Evolutionary conservation across 805 yeast species (phyloP).

Genomic region (Candida boleticola): DNA sequence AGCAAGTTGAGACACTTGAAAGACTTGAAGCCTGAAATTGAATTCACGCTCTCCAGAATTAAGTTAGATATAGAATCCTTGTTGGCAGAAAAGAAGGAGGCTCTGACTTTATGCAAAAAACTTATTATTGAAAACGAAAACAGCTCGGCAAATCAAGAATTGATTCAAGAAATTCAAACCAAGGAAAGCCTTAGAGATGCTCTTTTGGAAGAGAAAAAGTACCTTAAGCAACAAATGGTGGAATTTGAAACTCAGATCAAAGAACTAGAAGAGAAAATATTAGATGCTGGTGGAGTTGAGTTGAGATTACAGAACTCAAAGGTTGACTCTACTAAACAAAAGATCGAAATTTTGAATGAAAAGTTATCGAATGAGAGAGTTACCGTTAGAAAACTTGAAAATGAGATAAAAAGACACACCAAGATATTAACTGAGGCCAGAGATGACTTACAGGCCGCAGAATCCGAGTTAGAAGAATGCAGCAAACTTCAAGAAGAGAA

Average conservation of each 20-base stretch:
- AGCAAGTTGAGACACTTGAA: constrained; percentile 54
- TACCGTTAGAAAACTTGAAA: constrained; percentile 58
- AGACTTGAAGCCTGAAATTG: constrained; percentile 70
- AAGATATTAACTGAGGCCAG: constrained; percentile 47
- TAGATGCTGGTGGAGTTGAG: constrained; percentile 89
- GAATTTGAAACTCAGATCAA: constrained; percentile 57
- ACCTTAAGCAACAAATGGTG: constrained; percentile 52
- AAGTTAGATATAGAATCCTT: constrained; percentile 65
- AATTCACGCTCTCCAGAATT: constrained; percentile 55
- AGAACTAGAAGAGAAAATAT: constrained; percentile 67
- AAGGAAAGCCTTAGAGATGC: constrained; percentile 21
- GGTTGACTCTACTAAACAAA: constrained; percentile 72
- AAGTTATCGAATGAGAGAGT: constrained; percentile 58
- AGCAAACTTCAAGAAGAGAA: constrained; percentile 17
- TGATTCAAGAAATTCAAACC: constrained; percentile 39
- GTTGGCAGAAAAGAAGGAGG: constrained; percentile 49
- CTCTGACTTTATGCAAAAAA: constrained; percentile 42
- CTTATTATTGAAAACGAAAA: constrained; percentile 37
- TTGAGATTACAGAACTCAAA: constrained; percentile 75
- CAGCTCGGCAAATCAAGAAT: constrained; percentile 22
- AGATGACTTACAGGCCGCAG: constrained; percentile 38
- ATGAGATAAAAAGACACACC: constrained; percentile 55
- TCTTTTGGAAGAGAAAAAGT: constrained; percentile 16
- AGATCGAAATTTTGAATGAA: constrained; percentile 57
- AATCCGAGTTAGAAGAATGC: constrained; percentile 21